Base-by-base conservation (phyloP, 2,329 filamentous ascomycete genomes). In the Arachnomyces sp. region DNA sequence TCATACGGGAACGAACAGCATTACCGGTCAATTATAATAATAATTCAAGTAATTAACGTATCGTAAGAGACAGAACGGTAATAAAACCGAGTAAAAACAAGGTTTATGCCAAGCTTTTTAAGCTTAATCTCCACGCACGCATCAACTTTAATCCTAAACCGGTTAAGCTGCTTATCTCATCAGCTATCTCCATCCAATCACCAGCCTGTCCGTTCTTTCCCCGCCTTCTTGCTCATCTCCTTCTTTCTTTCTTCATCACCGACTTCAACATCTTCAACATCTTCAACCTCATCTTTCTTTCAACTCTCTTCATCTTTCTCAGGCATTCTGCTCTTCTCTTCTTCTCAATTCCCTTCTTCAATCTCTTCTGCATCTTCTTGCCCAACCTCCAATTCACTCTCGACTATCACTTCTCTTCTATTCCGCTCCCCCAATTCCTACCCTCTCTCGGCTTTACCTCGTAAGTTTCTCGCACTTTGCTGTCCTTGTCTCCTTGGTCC, bases 291-390 rank as follows among this genome's bases (percentile, higher is more conserved):
- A 14, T n/a, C 8, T 35, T 32, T 33, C 34, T 32, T 29, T 36
- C 39, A 29, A 28, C 30, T 36, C 40, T 35, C 31, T 36, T 16
- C 20, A 31, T 30, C 34, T 20, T n/a, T n/a, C 20, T 31, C 25
- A 31, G 30, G 36, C 39, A n/a, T 39, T 31, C 16, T 32, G 34
- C 28, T 43, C 31, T 34, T 42, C 39, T 33, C 36, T 30, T 20
- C 40, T 35, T 28, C 31, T 42, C 31, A 11, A 14, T 42, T 29
- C 32, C 36, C 28, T 28, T 40, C 28, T 36, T 36, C 36, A 16
- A 18, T 34, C 28, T 31, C 9, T 20, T 8, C 18, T 38, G 8
- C 25, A 5, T 31, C 33, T 31, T 38, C 28, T 36, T 28, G 25
- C 30, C 18, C 20, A 18, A 37, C 14, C 13, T 20, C 9, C 29